Evolutionary conservation across 2,329 filamentous ascomycete genomes (phyloP), one percentile per base, ranked within the genome.

Genomic region (Boeremia lycopersici): DNA sequence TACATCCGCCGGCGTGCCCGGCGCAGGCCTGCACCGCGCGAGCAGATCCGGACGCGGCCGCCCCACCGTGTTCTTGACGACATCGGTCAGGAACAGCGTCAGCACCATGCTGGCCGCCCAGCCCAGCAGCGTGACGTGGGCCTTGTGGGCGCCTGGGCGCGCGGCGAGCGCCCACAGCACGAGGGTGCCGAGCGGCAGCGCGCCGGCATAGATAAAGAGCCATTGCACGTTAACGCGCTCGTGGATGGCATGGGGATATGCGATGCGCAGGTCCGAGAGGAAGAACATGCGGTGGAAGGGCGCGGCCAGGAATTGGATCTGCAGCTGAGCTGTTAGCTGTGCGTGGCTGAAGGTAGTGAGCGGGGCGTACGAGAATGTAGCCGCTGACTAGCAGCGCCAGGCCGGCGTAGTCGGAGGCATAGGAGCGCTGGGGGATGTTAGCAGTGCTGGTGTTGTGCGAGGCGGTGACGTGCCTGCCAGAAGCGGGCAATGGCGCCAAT

Each of bases 231-330:
- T 82, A 0, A 99, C 95, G 59, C 92, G 85, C 75, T 99, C 93
- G 45, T 89, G 77, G 52, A 89, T 82, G 19, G 95, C 91, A 76
- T 96, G 89, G 0, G 95, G 95, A 69, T 89, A 97, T 61, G 91
- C 88, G 56, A 98, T 91, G 44, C 86, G 81, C 23, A 90, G 83
- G 72, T 98, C 91, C 72, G 92, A 89, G 59, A 98, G 84, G 61
- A 86, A 89, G 78, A 99, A 98, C 86, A 97, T 89, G 77, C 91
- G 91, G 74, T 98, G 92, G 73, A 98, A 98, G 0, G 95, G 95
- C 57, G 88, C 87, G 65, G 90, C 83, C 62, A 89, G 81, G 65
- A 89, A 78, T 74, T 86, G 81, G 38, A 91, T 81, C 83, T 90
- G 69, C 36, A 36, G 35, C 42, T 59, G 42, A 39, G 51, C 44